Evolutionary conservation across 305 asterid genomes (phyloP).

Genomic region (Vinca major): DNA sequence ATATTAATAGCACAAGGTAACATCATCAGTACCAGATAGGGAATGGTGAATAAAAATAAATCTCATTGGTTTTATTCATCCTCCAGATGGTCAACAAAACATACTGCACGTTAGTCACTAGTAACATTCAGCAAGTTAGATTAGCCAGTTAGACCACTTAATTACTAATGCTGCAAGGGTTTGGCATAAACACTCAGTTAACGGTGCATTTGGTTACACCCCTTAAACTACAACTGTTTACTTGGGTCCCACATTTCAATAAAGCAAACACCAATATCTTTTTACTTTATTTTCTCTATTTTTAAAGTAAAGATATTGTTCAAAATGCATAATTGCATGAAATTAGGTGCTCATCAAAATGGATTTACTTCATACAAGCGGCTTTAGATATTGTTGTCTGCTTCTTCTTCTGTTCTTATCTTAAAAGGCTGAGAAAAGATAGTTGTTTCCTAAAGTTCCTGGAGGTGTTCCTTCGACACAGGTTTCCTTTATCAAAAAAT

Average conservation of each 20-base stretch:
- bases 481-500: not conserved
- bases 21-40: not conserved
- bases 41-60: not conserved
- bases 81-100: not conserved
- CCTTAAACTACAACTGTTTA: no score
- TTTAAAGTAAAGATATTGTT: not conserved
- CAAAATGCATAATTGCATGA: not conserved
- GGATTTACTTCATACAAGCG: not conserved
- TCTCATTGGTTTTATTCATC: not conserved
- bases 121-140: not conserved
- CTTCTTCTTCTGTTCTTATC: not conserved
- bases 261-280: not conserved
- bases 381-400: not conserved
- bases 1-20: not conserved
- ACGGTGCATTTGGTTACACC: no score
- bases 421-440: not conserved
- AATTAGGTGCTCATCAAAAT: not conserved
- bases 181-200: not conserved
- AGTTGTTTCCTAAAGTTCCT: not conserved
- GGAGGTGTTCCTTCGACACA: not conserved
- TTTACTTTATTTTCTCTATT: not conserved
- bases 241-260: no score
- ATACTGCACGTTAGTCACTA: not conserved
- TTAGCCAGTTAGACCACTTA: not conserved
- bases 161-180: not conserved